These are phyloP conservation scores for Cylindrodendrum hubeiense DNA, from an alignment of 2,329 filamentous ascomycete species.

Conservation along the genomic window DNA sequence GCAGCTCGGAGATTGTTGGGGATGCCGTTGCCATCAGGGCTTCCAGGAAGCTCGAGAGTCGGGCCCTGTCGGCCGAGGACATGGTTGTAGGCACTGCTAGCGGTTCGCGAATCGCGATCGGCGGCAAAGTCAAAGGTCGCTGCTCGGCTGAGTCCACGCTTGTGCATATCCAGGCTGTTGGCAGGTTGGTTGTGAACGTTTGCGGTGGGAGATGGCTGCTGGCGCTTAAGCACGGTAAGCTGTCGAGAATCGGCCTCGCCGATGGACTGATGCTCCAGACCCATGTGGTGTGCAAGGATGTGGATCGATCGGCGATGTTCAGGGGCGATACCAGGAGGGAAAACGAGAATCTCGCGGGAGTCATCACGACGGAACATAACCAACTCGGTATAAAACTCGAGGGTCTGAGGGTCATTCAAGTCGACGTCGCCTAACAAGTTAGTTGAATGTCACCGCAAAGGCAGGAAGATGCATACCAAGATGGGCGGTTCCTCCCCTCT, in stretches of 20 bases:
- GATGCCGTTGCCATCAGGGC: conserved; percentile 71
- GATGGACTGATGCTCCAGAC: conserved; percentile 89
- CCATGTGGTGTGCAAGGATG: conserved; percentile 95
- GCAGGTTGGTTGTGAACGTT: conserved; percentile 70
- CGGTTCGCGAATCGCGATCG: conserved; percentile 75
- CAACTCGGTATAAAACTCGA: conserved; percentile 91
- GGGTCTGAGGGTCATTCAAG: conserved; percentile 88
- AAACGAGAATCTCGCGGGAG: conserved; percentile 83
- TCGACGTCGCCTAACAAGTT: conserved; percentile 74
- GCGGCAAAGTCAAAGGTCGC: conserved; percentile 98
- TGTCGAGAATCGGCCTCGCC: conserved; percentile 89
- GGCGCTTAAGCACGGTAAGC: conserved; percentile 86
- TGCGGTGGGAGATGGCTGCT: conserved; percentile 64
- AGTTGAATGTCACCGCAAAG: conserved; percentile 20
- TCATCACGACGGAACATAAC: conserved; percentile 88
- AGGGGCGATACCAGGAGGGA: conserved; percentile 83
- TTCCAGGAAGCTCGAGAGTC: conserved; percentile 89
- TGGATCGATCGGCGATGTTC: conserved; percentile 91
- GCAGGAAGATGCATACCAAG: conserved; percentile 54
- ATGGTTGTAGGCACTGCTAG: conserved; percentile 75
- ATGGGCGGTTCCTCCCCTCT: conserved; percentile 55
- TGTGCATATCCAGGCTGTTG: conserved; percentile 80
- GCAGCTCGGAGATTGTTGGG: conserved; percentile 89
- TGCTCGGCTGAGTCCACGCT: conserved; percentile 88
- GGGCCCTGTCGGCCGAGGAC: conserved; percentile 84